These are phyloP conservation scores for Flammula alnicola DNA, from an alignment of 1,284 basidiomycete species.

Conservation along the genomic window DNA sequence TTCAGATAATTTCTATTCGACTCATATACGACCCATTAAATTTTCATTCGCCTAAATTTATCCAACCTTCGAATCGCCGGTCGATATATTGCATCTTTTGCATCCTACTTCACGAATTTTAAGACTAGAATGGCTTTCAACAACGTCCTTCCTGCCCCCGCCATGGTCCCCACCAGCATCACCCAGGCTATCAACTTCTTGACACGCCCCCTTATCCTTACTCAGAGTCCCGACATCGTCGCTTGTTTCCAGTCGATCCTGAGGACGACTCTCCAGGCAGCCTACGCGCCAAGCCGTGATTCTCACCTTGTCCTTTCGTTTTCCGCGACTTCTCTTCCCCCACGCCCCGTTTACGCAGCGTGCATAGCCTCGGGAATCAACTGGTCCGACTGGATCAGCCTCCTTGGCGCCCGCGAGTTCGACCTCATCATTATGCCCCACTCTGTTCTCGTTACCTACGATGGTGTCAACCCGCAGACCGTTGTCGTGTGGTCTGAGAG, in stretches of 20 bases:
- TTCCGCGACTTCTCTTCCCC: constrained; percentile 58
- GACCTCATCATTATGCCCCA: constrained; percentile 73
- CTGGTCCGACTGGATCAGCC: constrained; percentile 73
- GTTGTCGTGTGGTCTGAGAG: constrained; percentile 64
- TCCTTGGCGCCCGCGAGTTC: constrained; percentile 65
- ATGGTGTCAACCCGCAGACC: constrained; percentile 26
- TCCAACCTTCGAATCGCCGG: no score
- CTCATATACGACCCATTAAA: no score
- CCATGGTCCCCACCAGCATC: no score
- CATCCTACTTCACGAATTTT: no score
- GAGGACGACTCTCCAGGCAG: constrained; percentile 62
- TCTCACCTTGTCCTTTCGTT: constrained; percentile 65
- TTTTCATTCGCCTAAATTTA: no score
- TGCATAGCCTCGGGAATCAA: constrained; percentile 64
- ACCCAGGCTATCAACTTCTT: constrained; percentile 70
- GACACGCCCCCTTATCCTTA: constrained; percentile 61
- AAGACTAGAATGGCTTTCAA: no score
- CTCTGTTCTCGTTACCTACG: constrained; percentile 59
- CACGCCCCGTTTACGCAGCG: constrained; percentile 64
- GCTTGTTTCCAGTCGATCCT: constrained; percentile 65
- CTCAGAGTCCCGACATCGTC: constrained; percentile 56
- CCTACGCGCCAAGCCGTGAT: constrained; percentile 59
- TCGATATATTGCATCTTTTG: no score
- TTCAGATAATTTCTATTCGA: no score
- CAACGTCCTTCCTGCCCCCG: no score